Base-by-base conservation (phyloP, 352 stramenopile genomes). In the Phytophthora fragariaefolia region DNA sequence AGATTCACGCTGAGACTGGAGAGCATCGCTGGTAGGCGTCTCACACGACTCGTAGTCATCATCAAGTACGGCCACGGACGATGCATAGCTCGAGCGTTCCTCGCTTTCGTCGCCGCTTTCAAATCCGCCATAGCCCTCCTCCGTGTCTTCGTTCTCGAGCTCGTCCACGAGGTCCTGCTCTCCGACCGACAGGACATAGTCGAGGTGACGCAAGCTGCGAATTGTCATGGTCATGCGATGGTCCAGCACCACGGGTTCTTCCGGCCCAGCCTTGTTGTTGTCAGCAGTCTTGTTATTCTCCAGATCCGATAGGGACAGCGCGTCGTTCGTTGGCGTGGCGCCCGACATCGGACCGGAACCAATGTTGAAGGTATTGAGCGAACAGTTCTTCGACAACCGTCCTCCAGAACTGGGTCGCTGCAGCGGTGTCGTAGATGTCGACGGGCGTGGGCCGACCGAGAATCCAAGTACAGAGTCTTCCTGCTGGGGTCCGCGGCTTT, bases 51-150 rank as follows among this genome's bases (percentile, higher is more conserved):
- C 59, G 27, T 63, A 63, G 24, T 77, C 71, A 8, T 80, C 46
- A 27, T 89, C 81, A 49, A 90, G 28, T 18, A 90, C 72, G n/a
- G 81, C 79, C 26, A 90, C 77, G 7, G 81, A 90, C 23, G 81
- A 90, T 15, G 68, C 71, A 45, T 74, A 74, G 59, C 80, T 89
- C 50, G 69, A 67, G 1, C 71, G 74, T 23, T 36, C 48, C 23
- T 72, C 71, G 10, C 26, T 58, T 57, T 76, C 74, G 43, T 82
- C 69, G 47, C 69, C 68, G 62, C 55, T 49, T 60, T 82, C 69
- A 66, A 84, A 66, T 12, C 57, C 69, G 1, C 61, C 43, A 51
- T 73, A 77, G 46, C 66, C 72, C 62, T 69, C 54, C 62, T 69
- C 54, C 12, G 49, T 38, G 8, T 75, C 70, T 27, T 79, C 72